These are phyloP conservation scores for Talaromyces sp. DNA, from an alignment of 2,329 filamentous ascomycete species.

Conservation along the genomic window DNA sequence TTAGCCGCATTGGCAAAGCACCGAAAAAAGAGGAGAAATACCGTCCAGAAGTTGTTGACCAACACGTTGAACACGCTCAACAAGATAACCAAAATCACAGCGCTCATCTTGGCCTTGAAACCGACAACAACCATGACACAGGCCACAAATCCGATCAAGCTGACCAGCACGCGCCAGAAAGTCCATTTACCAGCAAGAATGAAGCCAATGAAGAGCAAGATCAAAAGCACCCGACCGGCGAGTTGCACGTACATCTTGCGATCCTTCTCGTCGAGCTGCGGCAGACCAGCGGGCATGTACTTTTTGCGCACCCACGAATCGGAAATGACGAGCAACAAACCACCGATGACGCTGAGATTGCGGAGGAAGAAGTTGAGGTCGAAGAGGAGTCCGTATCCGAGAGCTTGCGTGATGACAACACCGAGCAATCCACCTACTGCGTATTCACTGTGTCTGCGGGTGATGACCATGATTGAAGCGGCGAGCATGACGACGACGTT, in stretches of 20 bases:
- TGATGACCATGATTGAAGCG: constrained; percentile 83
- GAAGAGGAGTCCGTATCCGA: constrained; percentile 97
- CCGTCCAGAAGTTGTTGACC: constrained; percentile 99
- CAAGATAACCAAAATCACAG: constrained; percentile 89
- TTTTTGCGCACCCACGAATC: constrained; percentile 98
- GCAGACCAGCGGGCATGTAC: constrained; percentile 91
- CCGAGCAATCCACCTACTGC: constrained; percentile 85
- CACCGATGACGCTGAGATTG: constrained; percentile 95
- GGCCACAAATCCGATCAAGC: constrained; percentile 77
- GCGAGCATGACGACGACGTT: constrained; percentile 85
- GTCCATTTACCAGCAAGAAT: constrained; percentile 94
- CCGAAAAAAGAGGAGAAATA: constrained; percentile 49
- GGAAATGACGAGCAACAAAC: constrained; percentile 94
- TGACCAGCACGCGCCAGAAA: constrained; percentile 81
- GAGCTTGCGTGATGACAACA: constrained; percentile 87
- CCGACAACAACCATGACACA: constrained; percentile 98
- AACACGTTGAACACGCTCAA: constrained; percentile 94
- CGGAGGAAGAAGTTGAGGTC: constrained; percentile 99
- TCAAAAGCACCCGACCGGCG: constrained; percentile 87
- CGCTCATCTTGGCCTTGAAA: constrained; percentile 99
- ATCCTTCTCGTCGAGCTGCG: constrained; percentile 95
- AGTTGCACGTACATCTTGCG: constrained; percentile 99
- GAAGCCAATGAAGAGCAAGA: constrained; percentile 96
- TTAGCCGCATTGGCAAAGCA: background rate
- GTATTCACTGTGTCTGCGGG: constrained; percentile 87